Evolutionary conservation across 768 basidiomycete genomes (phyloP).

Genomic region (Glaciozyma martinii): DNA sequence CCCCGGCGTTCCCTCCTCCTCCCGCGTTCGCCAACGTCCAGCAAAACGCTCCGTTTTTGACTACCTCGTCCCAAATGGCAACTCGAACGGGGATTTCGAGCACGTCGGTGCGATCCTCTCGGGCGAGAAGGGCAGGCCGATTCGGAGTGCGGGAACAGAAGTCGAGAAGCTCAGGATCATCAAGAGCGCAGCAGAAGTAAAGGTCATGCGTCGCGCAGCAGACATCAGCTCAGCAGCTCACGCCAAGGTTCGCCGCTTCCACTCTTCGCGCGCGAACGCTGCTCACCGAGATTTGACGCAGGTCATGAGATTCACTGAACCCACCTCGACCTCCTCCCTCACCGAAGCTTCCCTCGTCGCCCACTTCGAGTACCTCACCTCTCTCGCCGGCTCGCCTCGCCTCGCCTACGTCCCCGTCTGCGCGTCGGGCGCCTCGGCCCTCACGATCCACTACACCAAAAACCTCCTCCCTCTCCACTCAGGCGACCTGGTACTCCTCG

Average conservation of each 20-base stretch:
- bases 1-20: constrained; percentile 37
- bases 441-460: constrained; percentile 88
- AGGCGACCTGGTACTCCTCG: constrained; percentile 48
- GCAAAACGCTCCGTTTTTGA: constrained; percentile 37
- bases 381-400: constrained; percentile 67
- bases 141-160: constrained; percentile 54
- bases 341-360: constrained; percentile 57
- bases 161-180: constrained; percentile 63
- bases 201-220: constrained; percentile 72
- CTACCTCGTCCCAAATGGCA: constrained; percentile 41
- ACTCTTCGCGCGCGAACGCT: not conserved
- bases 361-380: constrained; percentile 83
- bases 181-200: constrained; percentile 70
- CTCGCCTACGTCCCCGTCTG: constrained; percentile 97
- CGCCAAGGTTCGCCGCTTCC: constrained; percentile 53
- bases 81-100: constrained; percentile 49
- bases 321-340: not conserved
- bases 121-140: constrained; percentile 47
- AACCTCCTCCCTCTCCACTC: constrained; percentile 69
- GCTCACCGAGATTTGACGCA: constrained; percentile 3
- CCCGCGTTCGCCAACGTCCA: constrained; percentile 42
- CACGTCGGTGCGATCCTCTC: constrained; percentile 45
- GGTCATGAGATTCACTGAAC: constrained; percentile 24
- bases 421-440: constrained; percentile 80
- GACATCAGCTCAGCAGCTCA: constrained; percentile 80